Conservation (phyloP, 345 rosid species). For the Clausena lansium region DNA sequence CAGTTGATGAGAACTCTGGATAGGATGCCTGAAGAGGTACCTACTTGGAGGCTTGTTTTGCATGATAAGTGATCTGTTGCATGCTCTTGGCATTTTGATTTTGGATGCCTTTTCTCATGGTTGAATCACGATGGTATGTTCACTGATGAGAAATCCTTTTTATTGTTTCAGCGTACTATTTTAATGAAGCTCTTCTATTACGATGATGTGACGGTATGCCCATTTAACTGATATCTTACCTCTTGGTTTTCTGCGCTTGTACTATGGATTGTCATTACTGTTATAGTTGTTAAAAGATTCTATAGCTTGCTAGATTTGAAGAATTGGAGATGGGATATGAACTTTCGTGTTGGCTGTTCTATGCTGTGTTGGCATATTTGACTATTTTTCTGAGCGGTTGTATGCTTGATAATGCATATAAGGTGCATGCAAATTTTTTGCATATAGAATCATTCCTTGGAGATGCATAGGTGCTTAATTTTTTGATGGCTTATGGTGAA, state of each 20-base stretch:
- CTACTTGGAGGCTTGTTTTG: not conserved
- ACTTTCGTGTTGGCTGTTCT: not conserved
- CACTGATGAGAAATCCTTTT: slow-evolving; percentile 10
- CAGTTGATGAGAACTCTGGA: slow-evolving; percentile 98
- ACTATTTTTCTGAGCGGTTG: not conserved
- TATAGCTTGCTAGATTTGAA: not conserved
- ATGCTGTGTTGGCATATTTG: not conserved
- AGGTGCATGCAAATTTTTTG: not conserved
- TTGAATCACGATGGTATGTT: slow-evolving; percentile 4
- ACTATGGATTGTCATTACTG: not conserved
- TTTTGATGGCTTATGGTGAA: not conserved
- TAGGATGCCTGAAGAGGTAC: slow-evolving; percentile 90
- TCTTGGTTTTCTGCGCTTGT: not conserved
- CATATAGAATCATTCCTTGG: not conserved
- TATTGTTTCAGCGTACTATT: slow-evolving; percentile 73
- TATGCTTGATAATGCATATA: slow-evolving; percentile 11
- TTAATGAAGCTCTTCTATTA: slow-evolving; percentile 95
- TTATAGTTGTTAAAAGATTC: not conserved
- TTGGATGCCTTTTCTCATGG: not conserved
- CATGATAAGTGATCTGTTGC: not conserved
- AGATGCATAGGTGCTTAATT: not conserved
- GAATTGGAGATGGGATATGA: slow-evolving; percentile 1
- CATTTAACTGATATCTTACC: slow-evolving; percentile 16
- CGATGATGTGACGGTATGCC: slow-evolving; percentile 90
- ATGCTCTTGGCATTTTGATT: not conserved